Percentiles rank a stretch among this genome's conserved stretches.
These are phyloP conservation scores for Arabidopsis suecica DNA, from an alignment of 345 rosid genomes.

Conservation along the genomic window DNA sequence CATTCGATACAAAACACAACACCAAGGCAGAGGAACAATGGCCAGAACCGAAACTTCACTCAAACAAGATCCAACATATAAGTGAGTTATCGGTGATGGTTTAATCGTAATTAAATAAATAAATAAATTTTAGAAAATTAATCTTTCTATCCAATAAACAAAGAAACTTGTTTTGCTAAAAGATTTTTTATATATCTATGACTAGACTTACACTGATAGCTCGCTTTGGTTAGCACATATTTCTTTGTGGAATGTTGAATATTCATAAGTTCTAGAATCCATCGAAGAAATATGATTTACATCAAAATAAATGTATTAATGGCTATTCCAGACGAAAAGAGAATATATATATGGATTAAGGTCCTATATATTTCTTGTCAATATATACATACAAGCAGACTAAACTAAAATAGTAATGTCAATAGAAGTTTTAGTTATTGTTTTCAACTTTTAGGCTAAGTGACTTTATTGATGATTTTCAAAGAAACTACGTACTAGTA, in stretches of 20 bases:
- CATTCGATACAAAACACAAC: too few species aligned
- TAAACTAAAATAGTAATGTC: neutral
- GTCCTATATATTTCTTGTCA: neutral
- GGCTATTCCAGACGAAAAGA: neutral
- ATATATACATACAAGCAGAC: neutral
- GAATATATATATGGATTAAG: neutral
- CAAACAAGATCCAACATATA: too few species aligned
- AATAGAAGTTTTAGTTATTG: neutral
- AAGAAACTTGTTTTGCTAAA: neutral
- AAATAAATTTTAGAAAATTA: too few species aligned
- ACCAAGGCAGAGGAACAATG: too few species aligned
- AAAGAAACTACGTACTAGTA: neutral
- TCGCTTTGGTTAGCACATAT: neutral
- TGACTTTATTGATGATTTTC: neutral
- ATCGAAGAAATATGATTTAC: too few species aligned
- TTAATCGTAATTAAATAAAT: neutral
- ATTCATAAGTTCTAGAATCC: neutral
- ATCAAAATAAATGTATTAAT: too few species aligned
- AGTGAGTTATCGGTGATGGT: neutral
- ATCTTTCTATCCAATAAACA: neutral
- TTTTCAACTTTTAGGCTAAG: neutral
- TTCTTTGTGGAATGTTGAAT: neutral
- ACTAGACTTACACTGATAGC: neutral
- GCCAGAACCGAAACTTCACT: too few species aligned
- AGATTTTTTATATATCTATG: neutral